phyloP scores from a whole-genome alignment of 371 early-diverging fungal genomes.

The Rhizopus arrhizus region DNA sequence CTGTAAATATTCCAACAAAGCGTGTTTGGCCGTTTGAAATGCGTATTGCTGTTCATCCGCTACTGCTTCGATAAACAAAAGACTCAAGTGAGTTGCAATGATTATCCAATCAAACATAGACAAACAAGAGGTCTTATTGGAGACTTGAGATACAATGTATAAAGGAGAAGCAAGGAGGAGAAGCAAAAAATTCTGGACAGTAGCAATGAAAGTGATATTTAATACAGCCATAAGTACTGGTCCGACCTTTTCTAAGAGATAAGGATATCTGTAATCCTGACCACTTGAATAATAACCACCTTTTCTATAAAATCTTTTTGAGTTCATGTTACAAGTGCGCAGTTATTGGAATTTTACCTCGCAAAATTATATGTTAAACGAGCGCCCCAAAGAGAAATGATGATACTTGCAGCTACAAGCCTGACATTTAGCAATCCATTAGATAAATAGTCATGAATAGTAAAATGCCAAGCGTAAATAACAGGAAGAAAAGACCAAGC shows the following conservation, averaged over 20 bases:
- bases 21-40: constrained; percentile 74
- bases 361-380: constrained; percentile 83
- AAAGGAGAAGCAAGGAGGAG: constrained; percentile 66
- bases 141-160: constrained; percentile 45
- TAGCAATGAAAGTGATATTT: constrained; percentile 74
- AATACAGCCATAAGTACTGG: constrained; percentile 67
- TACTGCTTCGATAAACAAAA: constrained; percentile 61
- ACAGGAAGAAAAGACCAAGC: constrained; percentile 76
- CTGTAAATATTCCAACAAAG: constrained; percentile 35
- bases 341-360: constrained; percentile 26
- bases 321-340: not conserved
- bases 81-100: constrained; percentile 41
- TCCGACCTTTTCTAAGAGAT: constrained; percentile 49
- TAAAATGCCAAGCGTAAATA: constrained; percentile 61
- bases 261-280: constrained; percentile 81
- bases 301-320: constrained; percentile 46
- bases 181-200: constrained; percentile 72
- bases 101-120: constrained; percentile 54
- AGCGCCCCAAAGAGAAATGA: constrained; percentile 76
- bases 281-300: constrained; percentile 75
- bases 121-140: constrained; percentile 15
- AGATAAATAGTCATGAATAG: constrained; percentile 47
- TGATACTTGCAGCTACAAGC: constrained; percentile 46
- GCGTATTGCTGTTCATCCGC: constrained; percentile 87
- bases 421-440: constrained; percentile 43